Evolutionary conservation across 768 basidiomycete genomes (phyloP), one percentile per base, ranked within the genome.

Genomic region (Fomitopsis serialis): DNA sequence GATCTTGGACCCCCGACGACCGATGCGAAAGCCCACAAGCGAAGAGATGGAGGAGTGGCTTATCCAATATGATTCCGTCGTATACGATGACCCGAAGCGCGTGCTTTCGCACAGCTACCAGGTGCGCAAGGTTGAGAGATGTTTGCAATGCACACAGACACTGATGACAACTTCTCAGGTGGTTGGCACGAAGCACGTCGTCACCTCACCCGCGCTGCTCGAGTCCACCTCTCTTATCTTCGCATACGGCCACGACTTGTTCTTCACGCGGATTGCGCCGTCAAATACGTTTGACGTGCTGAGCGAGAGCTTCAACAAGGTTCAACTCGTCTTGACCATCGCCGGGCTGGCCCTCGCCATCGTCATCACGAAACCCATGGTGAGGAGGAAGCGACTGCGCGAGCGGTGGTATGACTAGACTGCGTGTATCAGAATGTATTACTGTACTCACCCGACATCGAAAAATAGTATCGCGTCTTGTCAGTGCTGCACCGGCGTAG

Each of bases 211-310:
- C 0, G 84, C 94, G 0, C 76, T 91, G 2, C 80, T 97, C 23
- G 96, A 98, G 68, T 95, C 92, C 4, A 98, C 93, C 0, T 93
- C 93, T 0, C 70, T 98, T 6, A 80, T 98, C 24, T 84, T 98
- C 63, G 82, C 85, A 1, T 84, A 85, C 61, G 95, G 96, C 4
- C 76, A 94, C 8, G 96, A 98, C 70, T 75, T 98, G 58, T 98
- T 98, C 78, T 73, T 84, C 24, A 91, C 91, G 11, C 81, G 92
- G 15, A 78, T 91, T 3, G 80, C 89, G 36, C 92, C 95, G 1
- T 94, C 92, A 11, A 84, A 81, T 37, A 92, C 92, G 19, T 98
- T 98, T 62, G 96, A 98, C 64, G 84, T 97, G 23, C 79, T 98
- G 8, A 91, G 81, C 61, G 89, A 94, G 67, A 85, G 76, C 63